Conservation (phyloP, 352 stramenopile genomes). For the Phytophthora lateralis region DNA sequence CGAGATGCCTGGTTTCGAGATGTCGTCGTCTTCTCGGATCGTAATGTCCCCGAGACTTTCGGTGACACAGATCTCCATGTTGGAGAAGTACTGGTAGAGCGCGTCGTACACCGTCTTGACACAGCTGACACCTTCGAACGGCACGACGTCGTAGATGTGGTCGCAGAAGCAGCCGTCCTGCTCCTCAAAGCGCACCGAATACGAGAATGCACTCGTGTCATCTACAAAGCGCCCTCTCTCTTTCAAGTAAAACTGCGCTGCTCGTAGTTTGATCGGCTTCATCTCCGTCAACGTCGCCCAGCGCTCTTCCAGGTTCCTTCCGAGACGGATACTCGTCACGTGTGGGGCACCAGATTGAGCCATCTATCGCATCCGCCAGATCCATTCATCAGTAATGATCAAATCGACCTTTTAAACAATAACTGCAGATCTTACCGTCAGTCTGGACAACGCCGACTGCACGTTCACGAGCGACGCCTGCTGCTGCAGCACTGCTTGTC, state of each 20-base stretch:
- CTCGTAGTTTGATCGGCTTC: slow-evolving; percentile 28
- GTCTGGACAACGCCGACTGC: slow-evolving; percentile 37
- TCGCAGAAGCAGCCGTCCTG: slow-evolving; percentile 38
- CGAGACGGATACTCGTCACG: slow-evolving; percentile 26
- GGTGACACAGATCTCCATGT: slow-evolving; percentile 56
- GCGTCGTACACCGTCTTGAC: slow-evolving; percentile 55
- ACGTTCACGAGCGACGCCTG: slow-evolving; percentile 40
- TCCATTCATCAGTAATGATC: neutral
- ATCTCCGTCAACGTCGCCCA: slow-evolving; percentile 27
- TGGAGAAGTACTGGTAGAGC: slow-evolving; percentile 39
- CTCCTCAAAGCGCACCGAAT: slow-evolving; percentile 35
- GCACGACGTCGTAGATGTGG: slow-evolving; percentile 45
- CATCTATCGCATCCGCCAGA: slow-evolving; percentile 19
- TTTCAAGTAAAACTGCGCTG: slow-evolving; percentile 26
- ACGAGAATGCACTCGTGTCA: slow-evolving; percentile 24
- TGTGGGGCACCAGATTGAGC: slow-evolving; percentile 25
- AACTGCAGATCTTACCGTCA: slow-evolving; percentile 20
- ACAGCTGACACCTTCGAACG: slow-evolving; percentile 34
- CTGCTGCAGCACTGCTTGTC: slow-evolving; percentile 32
- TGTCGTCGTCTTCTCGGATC: slow-evolving; percentile 58
- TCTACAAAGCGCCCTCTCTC: slow-evolving; percentile 30
- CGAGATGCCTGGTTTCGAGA: slow-evolving; percentile 36
- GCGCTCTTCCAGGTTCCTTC: slow-evolving; percentile 22
- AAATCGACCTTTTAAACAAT: neutral
- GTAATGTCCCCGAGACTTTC: slow-evolving; percentile 54